Evolutionary conservation across 345 rosid genomes (phyloP).

Genomic region (Combretum micranthum): DNA sequence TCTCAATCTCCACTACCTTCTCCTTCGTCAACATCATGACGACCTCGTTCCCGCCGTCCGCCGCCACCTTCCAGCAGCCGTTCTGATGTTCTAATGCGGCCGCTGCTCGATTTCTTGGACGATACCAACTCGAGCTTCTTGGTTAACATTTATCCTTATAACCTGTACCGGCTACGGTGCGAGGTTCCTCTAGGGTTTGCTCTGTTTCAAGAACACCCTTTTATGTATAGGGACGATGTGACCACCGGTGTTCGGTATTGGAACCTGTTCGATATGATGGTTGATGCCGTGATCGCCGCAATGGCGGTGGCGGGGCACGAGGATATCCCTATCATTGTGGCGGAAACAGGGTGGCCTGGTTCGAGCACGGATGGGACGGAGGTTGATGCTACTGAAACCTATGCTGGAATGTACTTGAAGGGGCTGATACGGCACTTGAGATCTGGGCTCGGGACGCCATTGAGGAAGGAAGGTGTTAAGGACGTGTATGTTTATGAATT

Average conservation of each 20-base stretch:
- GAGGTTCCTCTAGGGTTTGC: conserved; percentile 84
- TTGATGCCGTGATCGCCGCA: conserved; percentile 60
- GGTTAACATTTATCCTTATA: conserved; percentile 77
- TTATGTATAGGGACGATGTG: conserved; percentile 70
- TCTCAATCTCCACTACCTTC: conserved; percentile 76
- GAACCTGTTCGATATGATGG: conserved; percentile 91
- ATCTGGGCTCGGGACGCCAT: conserved; percentile 66
- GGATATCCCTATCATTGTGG: conserved; percentile 66
- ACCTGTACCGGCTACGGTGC: conserved; percentile 51
- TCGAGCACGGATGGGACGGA: conserved; percentile 44
- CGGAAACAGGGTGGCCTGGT: conserved; percentile 97
- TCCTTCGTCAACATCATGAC: conserved; percentile 64
- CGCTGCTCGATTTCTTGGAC: conserved; percentile 65
- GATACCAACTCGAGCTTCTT: conserved; percentile 76
- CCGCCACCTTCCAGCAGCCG: conserved; percentile 65
- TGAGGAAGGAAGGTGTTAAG: conserved; percentile 71
- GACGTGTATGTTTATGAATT: conserved; percentile 71
- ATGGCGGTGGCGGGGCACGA: conserved; percentile 78
- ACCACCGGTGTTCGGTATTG: conserved; percentile 73
- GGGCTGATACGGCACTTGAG: conserved; percentile 57
- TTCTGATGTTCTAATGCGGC: conserved; percentile 45
- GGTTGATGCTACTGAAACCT: conserved; percentile 57
- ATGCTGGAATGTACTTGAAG: conserved; percentile 61
- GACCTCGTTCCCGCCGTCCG: conserved; percentile 75
- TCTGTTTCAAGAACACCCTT: conserved; percentile 66